These are phyloP conservation scores for Lipomyces oligophaga DNA, from an alignment of 805 yeast species.

Conservation along the genomic window DNA sequence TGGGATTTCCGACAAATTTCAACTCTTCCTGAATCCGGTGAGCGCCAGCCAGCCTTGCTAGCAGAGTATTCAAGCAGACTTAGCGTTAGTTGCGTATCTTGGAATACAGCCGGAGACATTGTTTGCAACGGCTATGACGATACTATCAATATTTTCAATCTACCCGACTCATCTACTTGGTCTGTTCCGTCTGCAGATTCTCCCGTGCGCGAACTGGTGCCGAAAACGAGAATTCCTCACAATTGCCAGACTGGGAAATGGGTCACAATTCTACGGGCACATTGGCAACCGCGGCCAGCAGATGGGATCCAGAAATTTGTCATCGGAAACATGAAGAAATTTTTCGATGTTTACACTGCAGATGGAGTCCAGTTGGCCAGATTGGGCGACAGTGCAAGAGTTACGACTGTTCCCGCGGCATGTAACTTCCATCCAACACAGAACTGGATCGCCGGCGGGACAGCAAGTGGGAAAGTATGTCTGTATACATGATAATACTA, in stretches of 20 bases:
- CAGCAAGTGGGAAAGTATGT: conserved; percentile 80
- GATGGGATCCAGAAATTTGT: conserved; percentile 79
- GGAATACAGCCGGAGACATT: conserved; percentile 62
- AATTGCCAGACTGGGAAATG: conserved; percentile 94
- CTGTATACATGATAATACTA: conserved; percentile 4
- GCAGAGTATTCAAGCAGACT: conserved; percentile 70
- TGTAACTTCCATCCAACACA: conserved; percentile 74
- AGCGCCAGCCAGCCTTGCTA: conserved; percentile 43
- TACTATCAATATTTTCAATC: conserved; percentile 67
- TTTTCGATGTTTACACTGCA: conserved; percentile 74
- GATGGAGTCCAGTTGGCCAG: conserved; percentile 77
- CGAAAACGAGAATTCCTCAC: conserved; percentile 65
- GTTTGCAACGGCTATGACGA: conserved; percentile 95
- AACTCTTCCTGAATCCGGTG: conserved; percentile 12
- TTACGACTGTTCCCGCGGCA: conserved; percentile 94
- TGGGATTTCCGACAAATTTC: conserved; percentile 74
- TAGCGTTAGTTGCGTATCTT: conserved; percentile 80
- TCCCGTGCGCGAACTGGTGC: conserved; percentile 44
- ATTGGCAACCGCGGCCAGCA: conserved; percentile 72
- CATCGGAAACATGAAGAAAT: conserved; percentile 90
- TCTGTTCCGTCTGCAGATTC: conserved; percentile 10
- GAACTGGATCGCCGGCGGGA: conserved; percentile 92
- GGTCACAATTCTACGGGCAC: conserved; percentile 87
- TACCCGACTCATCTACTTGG: conserved; percentile 33
- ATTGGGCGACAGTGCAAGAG: conserved; percentile 50